Conservation (phyloP, 225 moss, liverwort and hornwort genomes). For the Physcomitrellopsis africana region DNA sequence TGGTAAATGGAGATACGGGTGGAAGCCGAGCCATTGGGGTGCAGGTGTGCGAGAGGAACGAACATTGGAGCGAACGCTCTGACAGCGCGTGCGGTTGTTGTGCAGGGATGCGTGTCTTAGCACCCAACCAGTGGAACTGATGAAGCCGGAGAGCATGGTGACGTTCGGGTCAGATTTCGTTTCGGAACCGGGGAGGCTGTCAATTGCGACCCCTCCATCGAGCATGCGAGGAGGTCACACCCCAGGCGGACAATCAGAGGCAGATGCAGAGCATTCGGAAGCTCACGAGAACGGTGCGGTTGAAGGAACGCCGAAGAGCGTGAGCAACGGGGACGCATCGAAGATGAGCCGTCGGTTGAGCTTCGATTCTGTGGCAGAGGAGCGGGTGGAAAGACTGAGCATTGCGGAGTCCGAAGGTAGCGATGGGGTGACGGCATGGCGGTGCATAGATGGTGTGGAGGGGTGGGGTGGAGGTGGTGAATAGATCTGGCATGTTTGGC, state of each 20-base stretch:
- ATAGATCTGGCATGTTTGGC: too few species aligned
- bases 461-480: too few species aligned
- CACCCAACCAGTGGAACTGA: slow-evolving; percentile 96
- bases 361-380: slow-evolving; percentile 70
- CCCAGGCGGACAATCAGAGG: slow-evolving; percentile 61
- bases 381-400: slow-evolving; percentile 72
- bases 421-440: neutral
- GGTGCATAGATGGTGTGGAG: neutral
- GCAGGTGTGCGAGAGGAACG: neutral
- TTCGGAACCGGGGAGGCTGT: slow-evolving; percentile 65
- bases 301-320: slow-evolving; percentile 68
- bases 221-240: slow-evolving; percentile 70
- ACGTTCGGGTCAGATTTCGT: slow-evolving; percentile 80
- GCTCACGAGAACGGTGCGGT: slow-evolving; percentile 70
- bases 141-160: slow-evolving; percentile 81
- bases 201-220: slow-evolving; percentile 45
- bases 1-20: too few species aligned
- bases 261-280: slow-evolving; percentile 60
- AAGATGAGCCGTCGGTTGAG: slow-evolving; percentile 61
- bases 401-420: slow-evolving; percentile 78
- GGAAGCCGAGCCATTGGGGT: neutral
- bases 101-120: slow-evolving; percentile 94
- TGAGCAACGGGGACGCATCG: slow-evolving; percentile 62
- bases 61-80: neutral
- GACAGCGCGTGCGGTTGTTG: slow-evolving; percentile 20